phyloP scores from a whole-genome alignment of 2,329 filamentous ascomycete species.

The Aplosporella prunicola region DNA sequence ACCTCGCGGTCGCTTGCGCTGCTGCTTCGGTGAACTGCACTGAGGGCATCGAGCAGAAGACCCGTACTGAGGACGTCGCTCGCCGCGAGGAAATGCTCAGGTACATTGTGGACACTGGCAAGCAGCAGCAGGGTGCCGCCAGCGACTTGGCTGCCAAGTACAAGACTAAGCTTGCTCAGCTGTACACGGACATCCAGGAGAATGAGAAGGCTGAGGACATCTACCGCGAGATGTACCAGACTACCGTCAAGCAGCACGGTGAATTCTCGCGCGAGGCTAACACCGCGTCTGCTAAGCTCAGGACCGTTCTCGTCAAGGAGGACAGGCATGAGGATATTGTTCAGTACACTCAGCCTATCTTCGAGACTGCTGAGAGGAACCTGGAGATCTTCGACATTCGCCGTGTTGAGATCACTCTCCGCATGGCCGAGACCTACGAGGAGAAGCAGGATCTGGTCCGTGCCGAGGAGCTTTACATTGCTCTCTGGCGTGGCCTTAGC shows the following conservation, averaged over 20 bases:
- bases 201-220: slow-evolving; percentile 17
- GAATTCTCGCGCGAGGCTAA: slow-evolving; percentile 18
- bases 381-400: slow-evolving; percentile 12
- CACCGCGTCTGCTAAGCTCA: slow-evolving; percentile 16
- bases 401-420: slow-evolving; percentile 10
- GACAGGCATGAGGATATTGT: slow-evolving; percentile 10
- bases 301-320: slow-evolving; percentile 14
- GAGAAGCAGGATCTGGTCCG: slow-evolving; percentile 18
- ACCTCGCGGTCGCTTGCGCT: slow-evolving; percentile 10
- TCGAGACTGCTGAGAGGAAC: slow-evolving; percentile 10
- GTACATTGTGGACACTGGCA: slow-evolving; percentile 17
- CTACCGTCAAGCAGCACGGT: slow-evolving; percentile 16
- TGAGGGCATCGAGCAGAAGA: slow-evolving; percentile 5
- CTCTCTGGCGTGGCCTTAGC: slow-evolving; percentile 10
- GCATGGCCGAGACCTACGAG: slow-evolving; percentile 15
- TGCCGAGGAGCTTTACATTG: slow-evolving; percentile 18
- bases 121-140: slow-evolving; percentile 13
- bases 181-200: slow-evolving; percentile 17
- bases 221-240: slow-evolving; percentile 18
- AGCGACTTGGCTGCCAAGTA: slow-evolving; percentile 15
- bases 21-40: slow-evolving; percentile 8
- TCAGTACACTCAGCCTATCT: slow-evolving; percentile 10
- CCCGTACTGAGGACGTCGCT: slow-evolving; percentile 12
- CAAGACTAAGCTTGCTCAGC: slow-evolving; percentile 17
- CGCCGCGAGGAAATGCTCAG: slow-evolving; percentile 17